Evolutionary conservation across 768 basidiomycete genomes (phyloP), one percentile per base, ranked within the genome.

Genomic region (Agrocybe praecox): DNA sequence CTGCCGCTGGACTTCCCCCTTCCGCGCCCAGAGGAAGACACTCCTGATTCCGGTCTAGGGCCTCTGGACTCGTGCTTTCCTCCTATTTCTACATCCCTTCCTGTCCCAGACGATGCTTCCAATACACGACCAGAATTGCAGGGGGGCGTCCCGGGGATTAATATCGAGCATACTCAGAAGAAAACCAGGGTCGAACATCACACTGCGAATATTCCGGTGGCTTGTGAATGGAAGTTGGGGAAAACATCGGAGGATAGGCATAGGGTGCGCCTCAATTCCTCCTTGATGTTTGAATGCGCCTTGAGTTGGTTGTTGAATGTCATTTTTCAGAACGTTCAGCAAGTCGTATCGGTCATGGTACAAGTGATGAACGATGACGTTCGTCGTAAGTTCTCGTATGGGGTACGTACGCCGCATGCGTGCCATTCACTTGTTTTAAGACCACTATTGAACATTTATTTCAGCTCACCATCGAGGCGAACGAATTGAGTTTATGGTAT

Each of bases 321-420:
- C 48, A 9, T 49, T 11, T 3, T 11, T 5, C n/a, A 49, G 48
- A 49, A 49, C 33, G 33, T 2, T n/a, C 7, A 32, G 9, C 29
- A 49, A 26, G 21, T 49, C 4, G 12, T 49, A 5, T 49, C 48
- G 6, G 48, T 26, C 3, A 49, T 26, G 12, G 48, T 49, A 8
- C 48, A 49, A 34, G 29, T 49, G 6, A 49, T 49, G 48, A 49
- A 49, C 18, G 48, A 29, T n/a, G 48, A 49, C 32, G 23, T 18
- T 19, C 11, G 48, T 9, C 48, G 48, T n/a, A 49, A 26, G 29
- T 49, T 49, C 18, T 17, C 26, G 3, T 49, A 17, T 21, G 48
- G 29, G 14, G 48, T 49, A n/a, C 12, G 29, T n/a, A 29, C 26
- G 9, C 9, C 4, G 26, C n/a, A n/a, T n/a, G n/a, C n/a, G n/a